Percentiles rank a stretch among this genome's conserved stretches.
These are phyloP conservation scores for Cladosporium austrohemisphaericum DNA, from an alignment of 2,329 filamentous ascomycete species.

Conservation along the genomic window DNA sequence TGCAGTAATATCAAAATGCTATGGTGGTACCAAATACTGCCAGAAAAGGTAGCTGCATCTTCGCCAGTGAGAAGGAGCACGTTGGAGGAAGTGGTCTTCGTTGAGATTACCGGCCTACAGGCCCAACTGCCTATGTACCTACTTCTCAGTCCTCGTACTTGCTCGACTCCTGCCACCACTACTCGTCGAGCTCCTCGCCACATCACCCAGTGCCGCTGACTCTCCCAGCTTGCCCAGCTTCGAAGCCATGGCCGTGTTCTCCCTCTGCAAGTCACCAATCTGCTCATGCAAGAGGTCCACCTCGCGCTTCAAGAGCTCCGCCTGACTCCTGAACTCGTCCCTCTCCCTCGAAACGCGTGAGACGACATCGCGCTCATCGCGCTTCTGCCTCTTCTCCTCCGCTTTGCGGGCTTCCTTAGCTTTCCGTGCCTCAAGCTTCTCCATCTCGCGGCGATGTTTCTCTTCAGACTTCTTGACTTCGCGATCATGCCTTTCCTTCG, in stretches of 20 bases:
- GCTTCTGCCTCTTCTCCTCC: constrained; percentile 44
- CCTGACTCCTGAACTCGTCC: constrained; percentile 44
- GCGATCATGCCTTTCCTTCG: constrained; percentile 62
- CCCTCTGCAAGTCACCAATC: constrained; percentile 53
- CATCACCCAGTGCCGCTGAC: constrained; percentile 9
- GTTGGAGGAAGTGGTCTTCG: too few relatives aligned
- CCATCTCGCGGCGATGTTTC: constrained; percentile 59
- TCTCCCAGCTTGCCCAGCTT: constrained; percentile 27
- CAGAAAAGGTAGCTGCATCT: too few relatives aligned
- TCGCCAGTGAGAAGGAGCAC: too few relatives aligned
- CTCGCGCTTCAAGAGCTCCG: constrained; percentile 47
- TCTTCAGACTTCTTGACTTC: constrained; percentile 64
- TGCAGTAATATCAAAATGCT: too few relatives aligned
- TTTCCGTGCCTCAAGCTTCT: constrained; percentile 47
- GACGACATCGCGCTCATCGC: constrained; percentile 47
- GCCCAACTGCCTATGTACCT: neutral
- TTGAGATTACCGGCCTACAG: neutral
- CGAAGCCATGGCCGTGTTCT: constrained; percentile 53
- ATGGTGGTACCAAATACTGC: too few relatives aligned
- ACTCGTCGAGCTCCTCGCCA: constrained; percentile 1
- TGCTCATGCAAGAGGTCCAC: constrained; percentile 49
- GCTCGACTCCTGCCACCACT: constrained; percentile 2
- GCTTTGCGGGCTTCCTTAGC: constrained; percentile 39
- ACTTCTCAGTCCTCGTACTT: constrained; percentile 2
- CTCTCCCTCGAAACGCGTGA: constrained; percentile 46